Evolutionary conservation across 2,329 filamentous ascomycete genomes (phyloP), one percentile per base, ranked within the genome.

Genomic region (Clarireedia paspali): DNA sequence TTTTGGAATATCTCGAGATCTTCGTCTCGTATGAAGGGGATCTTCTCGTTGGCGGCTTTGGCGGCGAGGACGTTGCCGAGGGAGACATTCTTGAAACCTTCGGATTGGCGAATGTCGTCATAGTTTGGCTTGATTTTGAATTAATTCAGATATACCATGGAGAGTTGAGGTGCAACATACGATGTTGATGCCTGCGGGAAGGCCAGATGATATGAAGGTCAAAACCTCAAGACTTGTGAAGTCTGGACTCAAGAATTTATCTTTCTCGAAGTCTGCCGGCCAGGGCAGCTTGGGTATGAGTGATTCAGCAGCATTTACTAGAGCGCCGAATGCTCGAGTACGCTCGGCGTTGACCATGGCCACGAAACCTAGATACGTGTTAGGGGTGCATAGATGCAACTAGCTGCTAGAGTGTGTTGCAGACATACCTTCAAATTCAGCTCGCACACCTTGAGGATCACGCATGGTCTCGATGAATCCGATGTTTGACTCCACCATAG

Each of bases 141-240:
- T 53, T 15, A 56, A 26, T 14, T 5, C 7, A 6, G 17, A 4
- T 47, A 17, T 30, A 47, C 34, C 27, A 24, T 30, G 1, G 10
- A 46, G 36, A 12, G 6, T 14, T 17, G 6, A 9, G 23, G 12
- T 38, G 5, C 2, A 3, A 38, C 54, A 6, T 26, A 56, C 54
- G 56, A 85, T 84, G 64, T 86, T 85, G 66, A 85, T 85, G 26
- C 84, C 84, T 24, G 82, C 83, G 9, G 83, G 83, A 54, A 87
- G 88, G 56, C 82, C 85, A 56, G 59, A 62, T 10, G 77, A 81
- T 68, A 81, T 80, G 64, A 96, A 96, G 0, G 87, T 90, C 59
- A 96, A 73, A 2, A 96, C 91, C 70, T 99, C 94, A 1, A 97
- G 78, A 9, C 88, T 94, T 0, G 94, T 97, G 68, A 99, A 99